Evolutionary conservation across 106 monocot genomes (phyloP).

Genomic region (Platanthera guangdongensis): DNA sequence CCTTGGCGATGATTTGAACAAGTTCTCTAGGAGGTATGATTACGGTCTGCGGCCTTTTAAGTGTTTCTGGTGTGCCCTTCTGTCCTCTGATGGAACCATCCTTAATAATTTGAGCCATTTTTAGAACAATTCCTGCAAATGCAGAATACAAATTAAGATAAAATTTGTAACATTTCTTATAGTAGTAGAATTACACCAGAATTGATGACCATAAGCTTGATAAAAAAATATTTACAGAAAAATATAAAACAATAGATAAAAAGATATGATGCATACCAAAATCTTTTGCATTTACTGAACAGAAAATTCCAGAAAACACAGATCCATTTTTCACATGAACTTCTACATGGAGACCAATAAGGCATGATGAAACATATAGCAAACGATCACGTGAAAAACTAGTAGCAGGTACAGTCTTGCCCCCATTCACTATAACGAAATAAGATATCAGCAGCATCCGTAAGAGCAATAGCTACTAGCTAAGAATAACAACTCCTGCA

Average conservation of each 20-base stretch:
- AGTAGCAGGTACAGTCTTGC: conserved; percentile 24
- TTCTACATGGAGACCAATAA: conserved; percentile 74
- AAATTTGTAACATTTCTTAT: not conserved
- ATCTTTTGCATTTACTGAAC: conserved; percentile 76
- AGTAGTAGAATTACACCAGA: not conserved
- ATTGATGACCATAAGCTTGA: not conserved
- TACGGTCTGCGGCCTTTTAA: conserved; percentile 68
- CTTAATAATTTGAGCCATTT: conserved; percentile 78
- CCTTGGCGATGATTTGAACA: conserved; percentile 94
- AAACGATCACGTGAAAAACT: conserved; percentile 67
- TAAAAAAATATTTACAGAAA: not conserved
- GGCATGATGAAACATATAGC: conserved; percentile 53
- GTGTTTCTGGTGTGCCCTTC: conserved; percentile 25
- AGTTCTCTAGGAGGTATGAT: conserved; percentile 83
- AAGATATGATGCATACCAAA: conserved; percentile 39
- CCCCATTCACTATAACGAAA: conserved; percentile 41
- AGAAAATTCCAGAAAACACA: conserved; percentile 78
- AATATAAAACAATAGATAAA: not conserved
- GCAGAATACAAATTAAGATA: not conserved
- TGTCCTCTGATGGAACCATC: conserved; percentile 60
- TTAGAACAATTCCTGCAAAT: conserved; percentile 67
- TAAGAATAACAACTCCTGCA: not conserved
- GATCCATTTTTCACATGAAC: conserved; percentile 95
- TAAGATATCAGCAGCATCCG: conserved; percentile 5
- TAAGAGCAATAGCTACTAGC: not conserved